These are phyloP conservation scores for Scalesia atractyloides DNA, from an alignment of 129 eudicot genomes.

Conservation along the genomic window DNA sequence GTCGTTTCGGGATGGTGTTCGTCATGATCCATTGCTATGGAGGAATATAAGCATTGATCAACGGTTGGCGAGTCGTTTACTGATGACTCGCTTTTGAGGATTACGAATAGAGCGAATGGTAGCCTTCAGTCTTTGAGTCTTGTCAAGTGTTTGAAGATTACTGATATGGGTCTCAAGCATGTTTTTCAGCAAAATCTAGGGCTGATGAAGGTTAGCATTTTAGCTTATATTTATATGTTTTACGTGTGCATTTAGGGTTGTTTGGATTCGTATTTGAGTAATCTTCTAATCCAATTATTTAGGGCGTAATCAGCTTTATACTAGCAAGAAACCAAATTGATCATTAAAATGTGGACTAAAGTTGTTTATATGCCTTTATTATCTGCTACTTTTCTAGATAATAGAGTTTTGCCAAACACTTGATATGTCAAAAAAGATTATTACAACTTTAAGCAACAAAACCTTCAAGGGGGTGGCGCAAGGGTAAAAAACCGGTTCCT, in stretches of 20 bases:
- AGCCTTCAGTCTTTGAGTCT: constrained; percentile 60
- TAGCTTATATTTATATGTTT: not conserved
- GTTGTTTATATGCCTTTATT: not conserved
- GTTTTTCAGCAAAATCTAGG: constrained; percentile 53
- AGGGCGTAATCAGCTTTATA: not conserved
- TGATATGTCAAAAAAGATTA: not conserved
- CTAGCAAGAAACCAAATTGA: not conserved
- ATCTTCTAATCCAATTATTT: not conserved
- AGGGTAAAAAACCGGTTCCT: no score
- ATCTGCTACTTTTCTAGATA: not conserved
- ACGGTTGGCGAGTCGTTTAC: constrained; percentile 37
- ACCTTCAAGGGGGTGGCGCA: no score
- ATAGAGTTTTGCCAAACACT: not conserved
- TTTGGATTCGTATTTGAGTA: not conserved
- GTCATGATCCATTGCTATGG: constrained; percentile 62
- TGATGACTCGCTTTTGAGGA: constrained; percentile 54
- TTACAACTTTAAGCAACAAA: constrained; percentile 8
- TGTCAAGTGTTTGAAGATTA: constrained; percentile 49
- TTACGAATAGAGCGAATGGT: constrained; percentile 66
- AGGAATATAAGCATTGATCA: constrained; percentile 42
- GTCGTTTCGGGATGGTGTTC: constrained; percentile 55
- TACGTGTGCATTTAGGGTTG: constrained; percentile 11
- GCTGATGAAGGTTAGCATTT: constrained; percentile 51
- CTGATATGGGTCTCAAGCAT: constrained; percentile 50
- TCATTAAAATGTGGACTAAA: not conserved